A percentile compares a stretch with the other conserved stretches of the same genome.
Evolutionary conservation across 768 basidiomycete species (phyloP).

Genomic region (Boletus patriciae): DNA sequence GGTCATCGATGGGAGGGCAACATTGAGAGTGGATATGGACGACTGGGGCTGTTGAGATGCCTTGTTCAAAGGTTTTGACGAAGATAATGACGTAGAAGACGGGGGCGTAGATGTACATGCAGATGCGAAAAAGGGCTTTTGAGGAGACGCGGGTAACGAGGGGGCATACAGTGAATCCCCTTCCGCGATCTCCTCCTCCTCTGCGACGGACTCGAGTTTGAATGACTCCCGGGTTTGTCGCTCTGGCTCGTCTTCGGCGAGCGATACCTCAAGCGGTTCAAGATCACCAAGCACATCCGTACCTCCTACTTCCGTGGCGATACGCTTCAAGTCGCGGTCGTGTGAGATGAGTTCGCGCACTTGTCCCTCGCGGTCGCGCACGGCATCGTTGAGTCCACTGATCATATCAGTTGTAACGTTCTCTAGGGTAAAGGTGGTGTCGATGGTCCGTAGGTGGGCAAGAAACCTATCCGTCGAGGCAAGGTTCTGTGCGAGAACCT

Average conservation of each 20-base stretch:
- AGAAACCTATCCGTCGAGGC: conserved; percentile 79
- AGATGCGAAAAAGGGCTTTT: conserved; percentile 60
- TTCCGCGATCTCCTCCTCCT: conserved; percentile 42
- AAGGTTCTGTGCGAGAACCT: conserved; percentile 69
- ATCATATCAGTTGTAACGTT: conserved; percentile 73
- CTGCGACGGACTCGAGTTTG: conserved; percentile 38
- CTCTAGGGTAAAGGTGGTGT: conserved; percentile 56
- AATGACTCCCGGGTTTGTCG: conserved; percentile 29
- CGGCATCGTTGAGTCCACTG: conserved; percentile 70
- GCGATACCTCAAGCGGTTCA: conserved; percentile 56
- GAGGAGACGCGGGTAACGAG: conserved; percentile 44
- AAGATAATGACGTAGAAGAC: conserved; percentile 48
- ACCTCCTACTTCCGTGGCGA: conserved; percentile 76
- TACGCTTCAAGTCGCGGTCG: conserved; percentile 77
- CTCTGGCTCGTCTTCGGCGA: conserved; percentile 32
- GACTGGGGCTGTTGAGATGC: conserved; percentile 24
- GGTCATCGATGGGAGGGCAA: conserved; percentile 60
- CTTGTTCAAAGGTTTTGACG: conserved; percentile 28
- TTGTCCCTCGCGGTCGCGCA: conserved; percentile 77
- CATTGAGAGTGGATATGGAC: conserved; percentile 30
- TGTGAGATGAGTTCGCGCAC: conserved; percentile 74
- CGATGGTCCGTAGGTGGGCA: conserved; percentile 65
- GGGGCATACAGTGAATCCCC: conserved; percentile 43
- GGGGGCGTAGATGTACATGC: conserved; percentile 46
- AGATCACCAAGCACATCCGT: conserved; percentile 67